phyloP scores from a whole-genome alignment of 306 rosid genomes.

The Malus sieversii region DNA sequence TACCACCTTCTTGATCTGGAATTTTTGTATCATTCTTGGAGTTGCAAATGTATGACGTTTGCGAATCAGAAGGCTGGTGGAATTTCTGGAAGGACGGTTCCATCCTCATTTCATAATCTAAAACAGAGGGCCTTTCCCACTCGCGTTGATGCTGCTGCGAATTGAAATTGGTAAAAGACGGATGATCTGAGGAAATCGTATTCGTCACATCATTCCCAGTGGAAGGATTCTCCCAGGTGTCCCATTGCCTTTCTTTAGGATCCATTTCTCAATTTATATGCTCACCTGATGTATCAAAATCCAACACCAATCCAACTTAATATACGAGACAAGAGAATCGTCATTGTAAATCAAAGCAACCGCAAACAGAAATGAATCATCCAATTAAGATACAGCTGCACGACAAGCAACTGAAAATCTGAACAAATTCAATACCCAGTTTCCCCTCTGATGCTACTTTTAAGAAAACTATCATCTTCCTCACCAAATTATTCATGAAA shows the following conservation, averaged over 20 bases:
- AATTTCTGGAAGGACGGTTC: constrained; percentile 52
- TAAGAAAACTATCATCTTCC: background rate
- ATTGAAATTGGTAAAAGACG: constrained; percentile 34
- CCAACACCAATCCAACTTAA: constrained; percentile 24
- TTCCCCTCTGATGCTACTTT: background rate
- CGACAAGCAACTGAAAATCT: background rate
- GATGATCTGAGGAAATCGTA: constrained; percentile 27
- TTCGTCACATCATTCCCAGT: constrained; percentile 32
- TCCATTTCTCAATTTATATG: constrained; percentile 36
- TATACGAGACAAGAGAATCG: background rate
- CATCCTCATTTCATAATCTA: constrained; percentile 39
- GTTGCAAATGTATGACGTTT: constrained; percentile 22
- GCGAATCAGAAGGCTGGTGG: constrained; percentile 34
- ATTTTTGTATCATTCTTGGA: constrained; percentile 29
- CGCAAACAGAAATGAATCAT: background rate
- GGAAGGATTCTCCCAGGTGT: constrained; percentile 48
- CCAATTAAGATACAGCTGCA: background rate
- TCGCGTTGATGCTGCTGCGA: constrained; percentile 31
- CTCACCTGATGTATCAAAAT: constrained; percentile 20
- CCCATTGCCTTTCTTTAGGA: constrained; percentile 46
- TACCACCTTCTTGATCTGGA: constrained; percentile 39
- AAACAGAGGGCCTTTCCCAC: constrained; percentile 49
- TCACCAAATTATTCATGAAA: background rate
- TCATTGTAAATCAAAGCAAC: background rate
- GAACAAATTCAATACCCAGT: background rate